phyloP scores from a whole-genome alignment of 148 eudicot species.

The Rhododendron henanense region DNA sequence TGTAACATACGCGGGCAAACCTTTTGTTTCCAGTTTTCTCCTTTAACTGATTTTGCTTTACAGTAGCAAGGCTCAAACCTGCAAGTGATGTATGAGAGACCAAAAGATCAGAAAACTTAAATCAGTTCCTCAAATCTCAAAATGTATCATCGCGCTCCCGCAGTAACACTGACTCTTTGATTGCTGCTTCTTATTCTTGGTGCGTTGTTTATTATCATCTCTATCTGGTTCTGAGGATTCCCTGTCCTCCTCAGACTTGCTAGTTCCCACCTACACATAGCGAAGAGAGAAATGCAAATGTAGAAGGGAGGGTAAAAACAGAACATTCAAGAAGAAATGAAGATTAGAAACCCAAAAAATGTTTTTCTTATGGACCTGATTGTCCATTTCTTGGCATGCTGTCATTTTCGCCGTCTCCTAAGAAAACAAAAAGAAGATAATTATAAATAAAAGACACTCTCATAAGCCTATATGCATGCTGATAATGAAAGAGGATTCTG shows the following conservation, averaged over 20 bases:
- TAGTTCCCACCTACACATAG: slow-evolving; percentile 15
- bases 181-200: slow-evolving; percentile 10
- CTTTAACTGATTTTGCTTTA: slow-evolving; percentile 15
- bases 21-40: slow-evolving; percentile 29
- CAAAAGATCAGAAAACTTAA: neutral
- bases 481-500: neutral
- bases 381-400: slow-evolving; percentile 14
- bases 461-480: neutral
- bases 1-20: slow-evolving; percentile 15
- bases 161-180: slow-evolving; percentile 22
- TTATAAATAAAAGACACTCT: neutral
- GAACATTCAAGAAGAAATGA: neutral
- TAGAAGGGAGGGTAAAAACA: neutral
- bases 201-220: slow-evolving; percentile 9
- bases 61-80: slow-evolving; percentile 30
- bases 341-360: neutral
- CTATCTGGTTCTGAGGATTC: slow-evolving; percentile 13
- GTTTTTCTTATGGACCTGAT: slow-evolving; percentile 19
- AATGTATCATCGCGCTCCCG: neutral
- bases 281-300: neutral
- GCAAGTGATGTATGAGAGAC: neutral
- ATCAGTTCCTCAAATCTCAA: neutral
- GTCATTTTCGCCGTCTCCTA: slow-evolving; percentile 19
- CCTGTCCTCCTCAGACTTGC: slow-evolving; percentile 9
- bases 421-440: neutral